Conservation (phyloP, 192 early-diverging fungal genomes). For the Coemansia erecta region DNA sequence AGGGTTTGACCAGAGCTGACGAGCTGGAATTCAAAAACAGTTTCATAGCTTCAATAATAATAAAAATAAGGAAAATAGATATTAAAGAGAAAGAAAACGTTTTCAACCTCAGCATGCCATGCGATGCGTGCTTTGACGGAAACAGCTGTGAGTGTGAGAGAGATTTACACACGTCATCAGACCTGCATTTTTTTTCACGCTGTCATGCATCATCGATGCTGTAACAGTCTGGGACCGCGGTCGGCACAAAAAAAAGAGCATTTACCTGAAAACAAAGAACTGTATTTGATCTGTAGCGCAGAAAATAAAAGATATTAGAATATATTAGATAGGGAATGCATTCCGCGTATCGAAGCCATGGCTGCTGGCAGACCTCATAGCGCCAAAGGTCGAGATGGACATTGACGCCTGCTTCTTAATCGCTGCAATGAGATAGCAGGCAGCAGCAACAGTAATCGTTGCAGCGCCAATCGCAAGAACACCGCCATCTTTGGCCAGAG, state of each 20-base stretch:
- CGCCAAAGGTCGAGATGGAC: slow-evolving; percentile 38
- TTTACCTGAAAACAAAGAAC: too few relatives aligned
- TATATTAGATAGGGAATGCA: slow-evolving; percentile 18
- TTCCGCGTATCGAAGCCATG: slow-evolving; percentile 29
- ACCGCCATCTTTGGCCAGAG: slow-evolving; percentile 44
- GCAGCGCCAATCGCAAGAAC: slow-evolving; percentile 48
- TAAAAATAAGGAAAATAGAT: neutral
- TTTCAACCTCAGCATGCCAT: neutral
- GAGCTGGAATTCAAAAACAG: slow-evolving; percentile 3
- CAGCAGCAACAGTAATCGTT: slow-evolving; percentile 38
- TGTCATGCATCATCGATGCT: too few relatives aligned
- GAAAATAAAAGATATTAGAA: too few relatives aligned
- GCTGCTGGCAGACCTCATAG: slow-evolving; percentile 27
- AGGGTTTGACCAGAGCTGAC: neutral
- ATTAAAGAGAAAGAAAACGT: neutral
- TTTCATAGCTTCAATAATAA: slow-evolving; percentile 7
- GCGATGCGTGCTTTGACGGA: too few relatives aligned
- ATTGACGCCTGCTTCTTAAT: slow-evolving; percentile 47
- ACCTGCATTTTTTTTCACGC: too few relatives aligned
- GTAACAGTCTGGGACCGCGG: too few relatives aligned
- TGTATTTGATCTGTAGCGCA: too few relatives aligned
- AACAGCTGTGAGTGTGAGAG: neutral
- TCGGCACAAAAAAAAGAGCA: too few relatives aligned
- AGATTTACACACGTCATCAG: too few relatives aligned
- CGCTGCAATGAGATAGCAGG: slow-evolving; percentile 48